Base-by-base conservation (phyloP, 2,329 filamentous ascomycete species). In the Colletotrichum acutatum region DNA sequence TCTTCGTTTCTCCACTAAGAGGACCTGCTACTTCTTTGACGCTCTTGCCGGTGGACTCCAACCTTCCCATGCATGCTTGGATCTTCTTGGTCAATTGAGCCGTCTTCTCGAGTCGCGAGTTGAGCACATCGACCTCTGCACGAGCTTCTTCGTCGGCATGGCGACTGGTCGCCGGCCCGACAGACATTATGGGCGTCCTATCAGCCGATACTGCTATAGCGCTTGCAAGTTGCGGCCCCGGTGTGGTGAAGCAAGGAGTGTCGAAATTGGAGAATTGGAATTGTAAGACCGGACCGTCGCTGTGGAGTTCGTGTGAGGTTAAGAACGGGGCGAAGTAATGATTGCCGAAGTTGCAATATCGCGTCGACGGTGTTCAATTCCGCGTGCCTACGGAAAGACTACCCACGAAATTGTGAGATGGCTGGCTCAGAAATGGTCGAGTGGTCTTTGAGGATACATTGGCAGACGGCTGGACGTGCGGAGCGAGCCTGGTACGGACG, bases 71-170 rank as follows among this genome's bases (percentile, higher is more conserved):
- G 64, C 94, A 97, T 32, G 94, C 93, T 83, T 97, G 94, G 68
- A 99, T 98, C 86, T 97, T 98, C 86, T 97, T 98, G 37, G 95
- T 98, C 81, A 98, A 89, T 79, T 95, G 91, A 73, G 95, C 93
- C 77, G 97, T 97, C 88, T 98, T 98, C 78, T 97, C 95, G 74
- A 98, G 90, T 52, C 91, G 87, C 66, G 91, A 93, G 77, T 92
- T 92, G 60, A 93, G 85, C 34, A 93, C 91, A 76, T 93, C 91
- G 67, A 93, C 91, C 81, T 93, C 91, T 58, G 91, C 91, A 70
- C 90, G 86, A 57, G 91, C 90, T 82, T 93, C 91, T 80, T 93
- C 91, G 78, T 93, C 91, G 64, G 88, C 86, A 78, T 88, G 86
- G 67, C 86, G 84, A 74, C 80, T 82, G 66, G 81, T 84, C 74